Evolutionary conservation across 495 filamentous ascomycete species (phyloP).

Genomic region (Daldinia loculata): DNA sequence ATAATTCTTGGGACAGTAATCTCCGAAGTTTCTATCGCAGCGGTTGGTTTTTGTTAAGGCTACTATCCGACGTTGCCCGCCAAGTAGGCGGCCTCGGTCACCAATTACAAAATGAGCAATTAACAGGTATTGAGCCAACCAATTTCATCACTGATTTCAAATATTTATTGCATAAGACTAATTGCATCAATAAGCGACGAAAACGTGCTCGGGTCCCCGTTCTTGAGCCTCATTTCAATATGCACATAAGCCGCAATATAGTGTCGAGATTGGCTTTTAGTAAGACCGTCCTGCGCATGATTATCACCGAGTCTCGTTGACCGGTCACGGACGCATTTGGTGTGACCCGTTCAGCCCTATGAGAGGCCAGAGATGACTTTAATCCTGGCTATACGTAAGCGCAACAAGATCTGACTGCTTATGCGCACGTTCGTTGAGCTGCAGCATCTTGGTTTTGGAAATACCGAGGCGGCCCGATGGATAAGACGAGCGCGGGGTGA

Average conservation of each 20-base stretch:
- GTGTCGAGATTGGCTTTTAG: constrained; percentile 28
- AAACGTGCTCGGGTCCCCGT: constrained; percentile 2
- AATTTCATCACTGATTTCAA: not conserved
- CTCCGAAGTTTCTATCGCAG: not conserved
- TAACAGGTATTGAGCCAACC: constrained; percentile 28
- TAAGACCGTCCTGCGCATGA: constrained; percentile 30
- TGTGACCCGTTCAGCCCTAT: constrained; percentile 39
- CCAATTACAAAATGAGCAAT: constrained; percentile 11
- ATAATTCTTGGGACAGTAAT: not conserved
- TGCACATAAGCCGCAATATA: constrained; percentile 37
- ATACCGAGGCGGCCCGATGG: constrained; percentile 34
- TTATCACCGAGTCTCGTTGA: constrained; percentile 21
- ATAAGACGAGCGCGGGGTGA: constrained; percentile 7
- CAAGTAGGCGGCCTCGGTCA: constrained; percentile 4
- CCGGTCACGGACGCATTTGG: constrained; percentile 30
- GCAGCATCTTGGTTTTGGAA: constrained; percentile 7
- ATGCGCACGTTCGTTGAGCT: constrained; percentile 26
- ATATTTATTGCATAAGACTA: constrained; percentile 15
- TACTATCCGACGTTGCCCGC: constrained; percentile 20
- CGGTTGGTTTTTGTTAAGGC: not conserved
- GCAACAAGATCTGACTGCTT: constrained; percentile 26
- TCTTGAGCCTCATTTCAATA: constrained; percentile 27
- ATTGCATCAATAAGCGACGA: constrained; percentile 18
- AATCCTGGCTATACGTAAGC: constrained; percentile 37
- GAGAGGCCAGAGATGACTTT: constrained; percentile 23